Evolutionary conservation across 352 stramenopile species (phyloP).

Genomic region (Phytophthora europaea): DNA sequence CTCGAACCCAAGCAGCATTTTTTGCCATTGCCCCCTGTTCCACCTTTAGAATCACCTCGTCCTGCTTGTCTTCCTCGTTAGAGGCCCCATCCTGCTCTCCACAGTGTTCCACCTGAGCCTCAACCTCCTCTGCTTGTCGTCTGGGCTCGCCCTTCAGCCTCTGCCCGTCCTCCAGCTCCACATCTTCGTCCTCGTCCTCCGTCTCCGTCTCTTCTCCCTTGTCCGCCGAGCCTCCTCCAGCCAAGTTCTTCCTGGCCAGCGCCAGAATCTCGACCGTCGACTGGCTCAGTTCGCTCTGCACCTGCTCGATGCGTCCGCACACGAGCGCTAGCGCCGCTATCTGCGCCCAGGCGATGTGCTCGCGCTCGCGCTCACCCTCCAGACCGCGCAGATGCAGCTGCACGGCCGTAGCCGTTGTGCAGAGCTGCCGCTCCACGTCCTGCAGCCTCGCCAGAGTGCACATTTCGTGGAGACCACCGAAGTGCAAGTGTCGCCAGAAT

Average conservation of each 20-base stretch:
- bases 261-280: conserved; percentile 24
- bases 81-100: neutral
- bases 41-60: neutral
- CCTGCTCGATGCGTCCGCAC: conserved; percentile 18
- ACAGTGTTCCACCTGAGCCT: neutral
- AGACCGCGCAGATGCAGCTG: conserved; percentile 20
- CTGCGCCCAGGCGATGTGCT: neutral
- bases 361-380: neutral
- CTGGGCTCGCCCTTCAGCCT: neutral
- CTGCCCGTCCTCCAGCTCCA: neutral
- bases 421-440: conserved; percentile 32
- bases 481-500: neutral
- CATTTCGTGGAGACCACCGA: neutral
- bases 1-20: neutral
- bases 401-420: conserved; percentile 9
- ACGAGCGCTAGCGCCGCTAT: conserved; percentile 11
- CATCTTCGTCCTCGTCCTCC: neutral
- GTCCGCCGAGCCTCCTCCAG: neutral
- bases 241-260: conserved; percentile 10
- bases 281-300: conserved; percentile 16
- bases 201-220: neutral
- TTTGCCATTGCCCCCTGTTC: neutral
- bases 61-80: neutral
- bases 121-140: neutral
- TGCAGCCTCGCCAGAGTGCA: conserved; percentile 11